Conservation (phyloP, 2,329 filamentous ascomycete genomes). For the Colletotrichum siamense region DNA sequence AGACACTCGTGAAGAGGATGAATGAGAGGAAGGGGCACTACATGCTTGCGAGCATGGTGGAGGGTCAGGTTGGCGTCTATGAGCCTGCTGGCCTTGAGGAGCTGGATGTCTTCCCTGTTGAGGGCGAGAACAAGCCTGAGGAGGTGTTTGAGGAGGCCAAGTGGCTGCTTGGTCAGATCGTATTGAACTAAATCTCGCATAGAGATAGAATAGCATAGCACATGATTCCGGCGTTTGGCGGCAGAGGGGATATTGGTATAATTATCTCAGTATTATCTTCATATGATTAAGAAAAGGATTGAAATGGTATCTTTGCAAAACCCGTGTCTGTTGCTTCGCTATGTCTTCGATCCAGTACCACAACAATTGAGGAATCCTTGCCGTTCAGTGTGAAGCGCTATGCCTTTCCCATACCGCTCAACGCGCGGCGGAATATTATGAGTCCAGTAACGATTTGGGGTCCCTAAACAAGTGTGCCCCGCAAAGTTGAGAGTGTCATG, state of each 20-base stretch:
- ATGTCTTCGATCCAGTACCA: neutral
- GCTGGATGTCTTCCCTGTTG: conserved; percentile 38
- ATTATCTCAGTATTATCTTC: neutral
- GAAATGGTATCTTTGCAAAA: neutral
- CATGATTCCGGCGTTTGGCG: neutral
- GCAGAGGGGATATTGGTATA: neutral
- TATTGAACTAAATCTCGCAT: neutral
- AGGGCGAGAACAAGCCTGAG: conserved; percentile 20
- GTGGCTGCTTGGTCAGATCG: conserved; percentile 22
- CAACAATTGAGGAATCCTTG: neutral
- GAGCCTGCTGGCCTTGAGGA: conserved; percentile 34
- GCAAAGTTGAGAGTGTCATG: neutral
- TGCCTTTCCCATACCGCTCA: neutral
- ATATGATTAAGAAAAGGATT: neutral
- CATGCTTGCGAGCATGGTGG: conserved; percentile 40
- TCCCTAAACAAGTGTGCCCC: neutral
- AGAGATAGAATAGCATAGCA: neutral
- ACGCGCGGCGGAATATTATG: neutral
- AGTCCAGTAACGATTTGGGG: neutral
- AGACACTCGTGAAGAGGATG: conserved; percentile 33
- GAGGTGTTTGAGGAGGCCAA: conserved; percentile 23
- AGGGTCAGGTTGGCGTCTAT: conserved; percentile 35
- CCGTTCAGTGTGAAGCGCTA: neutral
- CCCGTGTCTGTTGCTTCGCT: neutral
- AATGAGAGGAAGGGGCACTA: conserved; percentile 35